These are phyloP conservation scores for Diaporthe velutina DNA, from an alignment of 2,329 filamentous ascomycete species.

Conservation along the genomic window DNA sequence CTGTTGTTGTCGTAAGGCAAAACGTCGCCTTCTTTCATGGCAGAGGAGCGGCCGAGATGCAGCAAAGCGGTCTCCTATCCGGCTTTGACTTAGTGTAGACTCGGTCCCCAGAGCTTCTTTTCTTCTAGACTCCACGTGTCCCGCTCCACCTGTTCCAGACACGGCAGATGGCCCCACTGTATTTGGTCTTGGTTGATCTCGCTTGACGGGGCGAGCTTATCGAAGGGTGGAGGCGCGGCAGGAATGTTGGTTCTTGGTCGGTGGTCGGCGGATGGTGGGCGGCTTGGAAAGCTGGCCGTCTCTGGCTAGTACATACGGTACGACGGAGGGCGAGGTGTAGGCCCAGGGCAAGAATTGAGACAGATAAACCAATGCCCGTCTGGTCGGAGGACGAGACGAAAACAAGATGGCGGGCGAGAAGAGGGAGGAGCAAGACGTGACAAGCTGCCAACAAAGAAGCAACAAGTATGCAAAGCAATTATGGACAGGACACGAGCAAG, in stretches of 20 bases:
- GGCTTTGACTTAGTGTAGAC: neutral
- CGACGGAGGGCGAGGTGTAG: neutral
- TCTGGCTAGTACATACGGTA: neutral
- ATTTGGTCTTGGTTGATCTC: slow-evolving; percentile 16
- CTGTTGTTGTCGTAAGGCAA: slow-evolving; percentile 18
- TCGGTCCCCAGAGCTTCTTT: slow-evolving; percentile 10
- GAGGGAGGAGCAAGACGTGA: neutral
- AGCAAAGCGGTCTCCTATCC: slow-evolving; percentile 24
- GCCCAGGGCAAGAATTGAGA: neutral
- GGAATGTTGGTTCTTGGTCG: neutral
- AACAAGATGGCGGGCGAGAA: too few species aligned
- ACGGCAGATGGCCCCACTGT: slow-evolving; percentile 20
- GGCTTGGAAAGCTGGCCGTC: neutral
- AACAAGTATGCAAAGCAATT: neutral
- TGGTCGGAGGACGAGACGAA: too few species aligned
- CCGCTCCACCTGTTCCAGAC: slow-evolving; percentile 21
- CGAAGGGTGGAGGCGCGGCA: neutral
- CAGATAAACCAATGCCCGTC: too few species aligned
- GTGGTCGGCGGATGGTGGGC: too few species aligned
- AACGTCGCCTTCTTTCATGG: slow-evolving; percentile 28
- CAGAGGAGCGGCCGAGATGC: neutral
- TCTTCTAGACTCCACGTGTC: slow-evolving; percentile 21
- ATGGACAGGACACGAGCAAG: neutral
- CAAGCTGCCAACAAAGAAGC: slow-evolving; percentile 1
- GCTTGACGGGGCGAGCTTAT: slow-evolving; percentile 21